phyloP scores from a whole-genome alignment of 768 basidiomycete species.

The Leccinum broughii region DNA sequence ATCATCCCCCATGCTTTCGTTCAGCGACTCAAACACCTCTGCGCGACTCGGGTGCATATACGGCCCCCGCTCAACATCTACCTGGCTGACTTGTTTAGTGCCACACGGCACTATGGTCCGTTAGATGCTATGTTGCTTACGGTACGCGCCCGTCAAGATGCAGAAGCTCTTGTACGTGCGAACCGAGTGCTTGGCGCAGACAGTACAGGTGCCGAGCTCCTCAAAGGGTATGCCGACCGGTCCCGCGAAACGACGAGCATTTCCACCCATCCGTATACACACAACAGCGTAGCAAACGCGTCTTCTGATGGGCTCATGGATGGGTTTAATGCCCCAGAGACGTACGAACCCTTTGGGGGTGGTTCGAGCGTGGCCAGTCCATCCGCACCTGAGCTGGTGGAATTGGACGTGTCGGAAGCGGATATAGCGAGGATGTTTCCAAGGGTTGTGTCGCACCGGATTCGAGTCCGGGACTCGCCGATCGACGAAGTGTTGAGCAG shows the following conservation, averaged over 20 bases:
- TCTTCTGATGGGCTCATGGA: constrained; percentile 29
- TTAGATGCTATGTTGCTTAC: constrained; percentile 72
- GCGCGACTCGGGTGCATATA: constrained; percentile 42
- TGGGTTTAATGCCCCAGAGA: constrained; percentile 16
- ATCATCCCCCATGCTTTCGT: constrained; percentile 36
- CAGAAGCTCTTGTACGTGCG: constrained; percentile 66
- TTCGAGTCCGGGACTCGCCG: constrained; percentile 68
- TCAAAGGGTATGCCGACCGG: constrained; percentile 33
- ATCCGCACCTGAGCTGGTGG: constrained; percentile 24
- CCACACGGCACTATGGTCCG: constrained; percentile 67
- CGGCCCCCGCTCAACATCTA: constrained; percentile 60
- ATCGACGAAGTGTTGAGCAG: constrained; percentile 70
- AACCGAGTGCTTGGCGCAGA: constrained; percentile 65
- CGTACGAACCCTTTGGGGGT: not conserved
- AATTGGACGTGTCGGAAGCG: constrained; percentile 67
- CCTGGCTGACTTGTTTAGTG: constrained; percentile 70
- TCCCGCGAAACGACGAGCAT: constrained; percentile 21
- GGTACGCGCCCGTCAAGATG: constrained; percentile 58
- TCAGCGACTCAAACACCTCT: constrained; percentile 28
- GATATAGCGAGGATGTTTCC: constrained; percentile 76
- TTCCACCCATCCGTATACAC: constrained; percentile 21
- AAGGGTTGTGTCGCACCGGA: constrained; percentile 70
- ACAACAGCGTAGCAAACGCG: constrained; percentile 14
- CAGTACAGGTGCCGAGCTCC: constrained; percentile 58
- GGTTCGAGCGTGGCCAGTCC: constrained; percentile 8